Base-by-base conservation (phyloP, 352 stramenopile species). In the Lagenidium sp. region DNA sequence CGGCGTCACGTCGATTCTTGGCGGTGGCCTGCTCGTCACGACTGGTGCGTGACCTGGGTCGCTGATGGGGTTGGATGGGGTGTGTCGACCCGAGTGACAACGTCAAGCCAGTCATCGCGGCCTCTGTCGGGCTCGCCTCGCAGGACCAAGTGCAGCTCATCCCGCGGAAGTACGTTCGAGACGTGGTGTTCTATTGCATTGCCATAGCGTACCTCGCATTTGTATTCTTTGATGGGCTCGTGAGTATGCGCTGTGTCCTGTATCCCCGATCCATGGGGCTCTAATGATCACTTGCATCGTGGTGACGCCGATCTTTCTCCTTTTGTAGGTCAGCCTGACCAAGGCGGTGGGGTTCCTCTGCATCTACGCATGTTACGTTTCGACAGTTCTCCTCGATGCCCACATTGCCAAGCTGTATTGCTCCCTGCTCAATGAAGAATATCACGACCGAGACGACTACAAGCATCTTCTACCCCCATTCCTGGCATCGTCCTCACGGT, bases 151-250 rank as follows among this genome's bases (percentile, higher is more conserved):
- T 85, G 38, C 76, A 88, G 44, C 55, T 91, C 21, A 83, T 88
- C 23, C 79, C 79, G 12, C 68, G 73, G 44, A 86, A 82, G 37
- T 91, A 64, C 46, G 40, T 83, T 16, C 76, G 79, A 15, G 79
- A 91, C 37, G 75, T 91, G 6, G 36, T 63, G 2, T 88, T 88
- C 42, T 91, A 91, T 60, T 65, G 82, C 26, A 34, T 84, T 5
- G 68, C 63, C 4, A 57, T 91, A 34, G 37, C 65, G n/a, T 91
- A 91, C 46, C 50, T 88, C 19, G 65, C 63, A 26, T 56, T 85
- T 31, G 63, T 91, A 19, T 85, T 86, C 47, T 80, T 83, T 25
- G 60, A 80, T n/a, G 78, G 70, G 29, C 60, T 44, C 34, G 62
- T 74, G 29, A 24, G 50, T 18, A 19, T 39, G 16, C 6, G n/a